Evolutionary conservation across 495 filamentous ascomycete genomes (phyloP).

Genomic region (Penicillium lagena): DNA sequence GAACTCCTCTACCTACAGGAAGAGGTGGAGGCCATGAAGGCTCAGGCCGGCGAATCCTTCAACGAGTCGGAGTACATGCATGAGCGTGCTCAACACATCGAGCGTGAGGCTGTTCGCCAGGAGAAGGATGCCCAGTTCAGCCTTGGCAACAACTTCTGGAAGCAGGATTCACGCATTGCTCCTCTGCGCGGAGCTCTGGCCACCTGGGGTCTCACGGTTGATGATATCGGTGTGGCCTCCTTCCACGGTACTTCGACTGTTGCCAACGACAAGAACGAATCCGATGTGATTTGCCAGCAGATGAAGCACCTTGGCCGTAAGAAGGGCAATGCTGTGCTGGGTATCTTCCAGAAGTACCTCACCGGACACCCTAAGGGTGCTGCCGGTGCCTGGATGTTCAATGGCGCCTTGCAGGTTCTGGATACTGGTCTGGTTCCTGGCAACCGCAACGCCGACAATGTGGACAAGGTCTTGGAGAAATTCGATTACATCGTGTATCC

Average conservation of each 20-base stretch:
- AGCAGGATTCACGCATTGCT: conserved; percentile 85
- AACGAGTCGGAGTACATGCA: conserved; percentile 78
- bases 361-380: conserved; percentile 99
- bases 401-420: conserved; percentile 90
- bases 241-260: conserved; percentile 99
- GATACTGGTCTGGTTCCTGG: conserved; percentile 91
- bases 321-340: conserved; percentile 92
- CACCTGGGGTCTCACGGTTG: conserved; percentile 96
- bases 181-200: conserved; percentile 91
- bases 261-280: conserved; percentile 99
- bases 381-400: conserved; percentile 99
- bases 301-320: conserved; percentile 87
- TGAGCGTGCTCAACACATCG: conserved; percentile 78
- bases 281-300: conserved; percentile 94
- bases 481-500: conserved; percentile 98
- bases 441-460: conserved; percentile 97
- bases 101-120: conserved; percentile 82
- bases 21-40: conserved; percentile 85
- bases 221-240: conserved; percentile 89
- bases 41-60: conserved; percentile 59
- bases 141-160: conserved; percentile 98
- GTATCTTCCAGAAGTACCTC: conserved; percentile 99
- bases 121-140: conserved; percentile 86
- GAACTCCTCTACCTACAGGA: conserved; percentile 90
- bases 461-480: conserved; percentile 91